Evolutionary conservation across 2,329 filamentous ascomycete genomes (phyloP), one percentile per base, ranked within the genome.

Genomic region (Penicillium sp.): DNA sequence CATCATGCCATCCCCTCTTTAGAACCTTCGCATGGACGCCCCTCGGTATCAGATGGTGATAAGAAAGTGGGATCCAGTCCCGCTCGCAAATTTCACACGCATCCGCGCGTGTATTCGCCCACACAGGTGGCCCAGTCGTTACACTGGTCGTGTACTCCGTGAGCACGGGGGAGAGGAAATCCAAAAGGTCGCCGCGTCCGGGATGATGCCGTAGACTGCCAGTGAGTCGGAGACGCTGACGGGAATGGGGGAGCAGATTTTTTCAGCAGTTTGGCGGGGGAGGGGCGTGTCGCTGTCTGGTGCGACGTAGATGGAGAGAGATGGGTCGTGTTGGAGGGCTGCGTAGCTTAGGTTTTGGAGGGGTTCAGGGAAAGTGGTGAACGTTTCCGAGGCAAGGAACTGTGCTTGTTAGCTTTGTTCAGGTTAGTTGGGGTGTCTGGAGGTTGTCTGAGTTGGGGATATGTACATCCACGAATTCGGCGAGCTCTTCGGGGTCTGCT

Each of bases 1-100:
- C 84, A 3, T 82, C 81, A 76, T 92, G 89, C 91, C 91, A 95
- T 1, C 88, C 88, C 40, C 90, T 79, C 77, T 89, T 91, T 38
- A 91, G 70, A 3, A 84, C 90, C 69, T 91, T 91, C 7, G 83
- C 86, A 72, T 95, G 91, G 55, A 91, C 86, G 42, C 83, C 82
- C 39, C 85, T 83, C n/a, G 91, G 91, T 50, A 96, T 92, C 42
- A 96, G 77, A 75, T 95, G 91, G 68, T 96, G 91, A 69, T 94
- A 95, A 1, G 88, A 90, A 57, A 94, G 73, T 8, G 85, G 84
- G 21, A 94, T 84, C 84, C 89, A 91, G 58, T 85, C 83, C 1
- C 91, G 80, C 1, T 79, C 83, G 70, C 91, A 95, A 22, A 95
- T 82, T 75, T 96, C 91, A 72, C 91, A 96, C 4, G 78, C 80